Evolutionary conservation across 306 rosid species (phyloP).

Genomic region (Ochetophila trinervis): DNA sequence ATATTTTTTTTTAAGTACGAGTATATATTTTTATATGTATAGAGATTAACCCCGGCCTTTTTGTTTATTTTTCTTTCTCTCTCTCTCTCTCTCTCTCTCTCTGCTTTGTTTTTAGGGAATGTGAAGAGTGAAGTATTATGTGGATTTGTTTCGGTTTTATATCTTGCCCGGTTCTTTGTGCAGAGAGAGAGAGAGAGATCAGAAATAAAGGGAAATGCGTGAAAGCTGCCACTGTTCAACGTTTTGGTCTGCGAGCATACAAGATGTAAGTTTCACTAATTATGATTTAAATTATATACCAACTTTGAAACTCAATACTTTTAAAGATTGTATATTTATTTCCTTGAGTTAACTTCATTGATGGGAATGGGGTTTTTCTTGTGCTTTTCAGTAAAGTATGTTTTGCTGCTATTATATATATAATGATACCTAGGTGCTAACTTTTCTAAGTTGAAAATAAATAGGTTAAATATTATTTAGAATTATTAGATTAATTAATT

Average conservation of each 20-base stretch:
- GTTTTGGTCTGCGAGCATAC: constrained; percentile 58
- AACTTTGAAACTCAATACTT: constrained; percentile 2
- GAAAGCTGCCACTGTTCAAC: constrained; percentile 64
- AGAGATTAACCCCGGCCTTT: not conserved
- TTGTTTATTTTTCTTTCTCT: constrained; percentile 11
- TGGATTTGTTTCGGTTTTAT: constrained; percentile 36
- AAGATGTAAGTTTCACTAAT: constrained; percentile 44
- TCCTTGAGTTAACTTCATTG: constrained; percentile 45
- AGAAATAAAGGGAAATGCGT: constrained; percentile 53
- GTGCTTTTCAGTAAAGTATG: constrained; percentile 57
- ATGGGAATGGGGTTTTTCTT: constrained; percentile 13
- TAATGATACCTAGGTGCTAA: no score
- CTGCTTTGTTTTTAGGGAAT: constrained; percentile 63
- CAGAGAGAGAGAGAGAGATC: constrained; percentile 29
- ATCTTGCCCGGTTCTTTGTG: constrained; percentile 52
- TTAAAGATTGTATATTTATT: not conserved
- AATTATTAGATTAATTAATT: no score
- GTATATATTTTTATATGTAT: no score
- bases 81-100: constrained; percentile 24
- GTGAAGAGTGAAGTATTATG: constrained; percentile 39
- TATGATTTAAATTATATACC: constrained; percentile 20
- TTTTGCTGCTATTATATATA: constrained; percentile 35
- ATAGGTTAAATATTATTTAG: no score
- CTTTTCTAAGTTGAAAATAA: no score
- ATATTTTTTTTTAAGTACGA: constrained; percentile 3